Evolutionary conservation across 768 basidiomycete species (phyloP), one percentile per base, ranked within the genome.

Genomic region (Amanita pallidorosea): DNA sequence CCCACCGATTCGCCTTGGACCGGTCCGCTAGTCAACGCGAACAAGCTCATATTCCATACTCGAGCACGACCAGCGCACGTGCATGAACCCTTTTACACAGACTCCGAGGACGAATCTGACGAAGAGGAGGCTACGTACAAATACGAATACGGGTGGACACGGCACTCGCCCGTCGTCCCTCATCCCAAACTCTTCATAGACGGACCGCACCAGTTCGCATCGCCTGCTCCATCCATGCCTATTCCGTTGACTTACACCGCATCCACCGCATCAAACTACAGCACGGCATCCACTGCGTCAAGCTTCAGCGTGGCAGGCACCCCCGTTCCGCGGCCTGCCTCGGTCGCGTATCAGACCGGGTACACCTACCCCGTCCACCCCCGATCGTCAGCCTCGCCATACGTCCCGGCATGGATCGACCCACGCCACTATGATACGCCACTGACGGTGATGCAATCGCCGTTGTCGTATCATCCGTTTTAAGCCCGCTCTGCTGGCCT

Each of bases 1-100:
- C 45, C 54, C 56, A 45, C 54, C 58, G 61, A 63, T 50, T 71
- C 70, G 4, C 65, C 69, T 5, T 74, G 72, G 72, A 67, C 66
- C 44, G 69, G 70, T 2, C 68, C 70, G 29, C 58, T 72, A 27
- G 70, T 67, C 15, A 64, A 62, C 36, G 58, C 64, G 17, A 61
- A 65, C 40, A 62, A 57, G 36, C 55, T 57, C 33, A 57, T 47
- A 37, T 58, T 53, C 37, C 27, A 56, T 42, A 45, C 55, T 17
- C 48, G 27, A 20, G 45, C 44, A 22, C 17, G 36, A 22, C 45
- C 23, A 13, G n/a, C 25, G n/a, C 52, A 29, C 6, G 22, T 25
- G 5, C 36, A 27, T 7, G 40, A 41, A 41, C 17, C 40, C 8
- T 25, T 25, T 15, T 18, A 29, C 42, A 48, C 44, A 31, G 57